Percentiles rank a stretch among this genome's conserved stretches.
Evolutionary conservation across 2,329 filamentous ascomycete species (phyloP).

Genomic region (Aspergillus proliferans): DNA sequence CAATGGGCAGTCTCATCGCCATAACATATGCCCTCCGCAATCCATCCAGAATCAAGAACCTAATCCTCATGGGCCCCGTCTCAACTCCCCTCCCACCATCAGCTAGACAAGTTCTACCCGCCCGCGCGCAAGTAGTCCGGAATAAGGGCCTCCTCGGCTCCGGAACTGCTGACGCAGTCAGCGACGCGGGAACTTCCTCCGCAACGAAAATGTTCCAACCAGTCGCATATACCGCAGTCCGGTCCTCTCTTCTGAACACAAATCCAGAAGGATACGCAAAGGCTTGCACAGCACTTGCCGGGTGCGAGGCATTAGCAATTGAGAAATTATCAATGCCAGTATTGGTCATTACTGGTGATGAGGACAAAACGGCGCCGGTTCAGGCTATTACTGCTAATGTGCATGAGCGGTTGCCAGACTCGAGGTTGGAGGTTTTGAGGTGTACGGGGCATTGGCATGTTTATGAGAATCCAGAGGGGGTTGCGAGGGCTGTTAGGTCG

Average conservation of each 20-base stretch:
- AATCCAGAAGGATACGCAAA: slow-evolving; percentile 53
- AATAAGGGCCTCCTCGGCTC: slow-evolving; percentile 38
- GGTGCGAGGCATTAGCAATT: slow-evolving; percentile 17
- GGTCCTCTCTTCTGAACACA: slow-evolving; percentile 42
- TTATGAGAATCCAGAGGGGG: slow-evolving; percentile 42
- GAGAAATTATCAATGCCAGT: slow-evolving; percentile 23
- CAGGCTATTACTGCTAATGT: neutral
- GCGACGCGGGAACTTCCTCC: slow-evolving; percentile 31
- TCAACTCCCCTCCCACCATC: slow-evolving; percentile 39
- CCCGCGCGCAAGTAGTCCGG: slow-evolving; percentile 35
- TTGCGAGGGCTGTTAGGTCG: slow-evolving; percentile 12
- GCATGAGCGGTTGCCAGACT: neutral
- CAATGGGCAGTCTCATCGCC: slow-evolving; percentile 48
- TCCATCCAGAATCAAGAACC: slow-evolving; percentile 36
- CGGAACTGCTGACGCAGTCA: slow-evolving; percentile 35
- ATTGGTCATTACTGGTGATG: slow-evolving; percentile 41
- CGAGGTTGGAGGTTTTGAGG: slow-evolving; percentile 26
- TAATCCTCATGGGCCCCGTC: slow-evolving; percentile 46
- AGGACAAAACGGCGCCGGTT: slow-evolving; percentile 36
- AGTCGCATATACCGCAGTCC: slow-evolving; percentile 37
- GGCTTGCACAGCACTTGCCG: slow-evolving; percentile 44
- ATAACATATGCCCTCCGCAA: slow-evolving; percentile 36
- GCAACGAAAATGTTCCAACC: slow-evolving; percentile 34
- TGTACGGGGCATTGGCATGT: slow-evolving; percentile 48
- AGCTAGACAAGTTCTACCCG: slow-evolving; percentile 16